phyloP scores from a whole-genome alignment of 768 basidiomycete species.

The Boletus subcaerulescens region DNA sequence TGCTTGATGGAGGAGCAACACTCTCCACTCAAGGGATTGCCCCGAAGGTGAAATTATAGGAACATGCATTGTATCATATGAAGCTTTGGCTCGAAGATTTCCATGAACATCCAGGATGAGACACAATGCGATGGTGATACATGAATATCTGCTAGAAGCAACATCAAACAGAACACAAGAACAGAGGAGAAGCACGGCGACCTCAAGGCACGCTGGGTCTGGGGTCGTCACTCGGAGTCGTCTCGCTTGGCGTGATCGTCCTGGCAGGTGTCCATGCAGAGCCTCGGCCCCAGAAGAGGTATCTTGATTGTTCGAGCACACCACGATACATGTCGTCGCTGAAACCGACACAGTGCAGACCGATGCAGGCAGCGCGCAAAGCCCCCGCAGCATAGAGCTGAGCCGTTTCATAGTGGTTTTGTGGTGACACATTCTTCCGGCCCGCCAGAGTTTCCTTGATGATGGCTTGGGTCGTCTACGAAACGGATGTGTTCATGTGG shows the following conservation, averaged over 20 bases:
- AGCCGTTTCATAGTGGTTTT: slow-evolving; percentile 69
- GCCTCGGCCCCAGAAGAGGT: slow-evolving; percentile 22
- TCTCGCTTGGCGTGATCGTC: slow-evolving; percentile 11
- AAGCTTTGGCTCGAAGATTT: not conserved
- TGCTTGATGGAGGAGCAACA: slow-evolving; percentile 64
- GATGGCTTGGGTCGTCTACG: slow-evolving; percentile 60
- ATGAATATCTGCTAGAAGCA: not conserved
- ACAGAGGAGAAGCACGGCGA: not conserved
- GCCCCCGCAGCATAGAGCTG: slow-evolving; percentile 75
- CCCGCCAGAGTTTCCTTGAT: slow-evolving; percentile 69
- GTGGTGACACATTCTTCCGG: slow-evolving; percentile 74
- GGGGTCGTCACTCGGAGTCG: slow-evolving; percentile 7
- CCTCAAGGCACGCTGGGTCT: slow-evolving; percentile 8
- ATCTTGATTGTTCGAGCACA: slow-evolving; percentile 59
- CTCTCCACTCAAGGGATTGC: slow-evolving; percentile 21
- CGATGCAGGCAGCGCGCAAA: slow-evolving; percentile 69
- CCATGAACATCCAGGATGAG: not conserved
- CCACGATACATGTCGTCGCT: slow-evolving; percentile 62
- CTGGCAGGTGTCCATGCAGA: slow-evolving; percentile 13
- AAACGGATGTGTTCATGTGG: slow-evolving; percentile 8
- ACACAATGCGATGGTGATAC: slow-evolving; percentile 2
- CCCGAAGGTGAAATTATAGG: slow-evolving; percentile 26
- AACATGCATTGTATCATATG: not conserved
- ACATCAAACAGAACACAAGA: not conserved
- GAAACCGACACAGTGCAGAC: slow-evolving; percentile 75